phyloP scores from a whole-genome alignment of 2,329 filamentous ascomycete genomes.

The Fusarium marasasianum region DNA sequence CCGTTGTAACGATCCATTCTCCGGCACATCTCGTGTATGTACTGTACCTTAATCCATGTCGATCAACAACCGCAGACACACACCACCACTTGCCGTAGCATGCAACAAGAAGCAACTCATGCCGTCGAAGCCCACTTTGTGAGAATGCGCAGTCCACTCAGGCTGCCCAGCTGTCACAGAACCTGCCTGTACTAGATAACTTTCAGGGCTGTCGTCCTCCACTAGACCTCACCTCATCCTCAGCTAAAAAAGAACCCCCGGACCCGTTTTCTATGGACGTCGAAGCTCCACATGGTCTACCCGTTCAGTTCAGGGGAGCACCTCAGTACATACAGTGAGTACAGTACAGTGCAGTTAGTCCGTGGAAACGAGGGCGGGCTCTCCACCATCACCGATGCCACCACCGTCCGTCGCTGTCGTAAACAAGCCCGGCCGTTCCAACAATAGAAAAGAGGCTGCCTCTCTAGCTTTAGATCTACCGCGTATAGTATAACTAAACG shows the following conservation, averaged over 20 bases:
- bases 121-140: background rate
- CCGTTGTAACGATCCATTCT: slow-evolving; percentile 21
- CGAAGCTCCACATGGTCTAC: slow-evolving; percentile 16
- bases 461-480: slow-evolving; percentile 21
- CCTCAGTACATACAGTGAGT: background rate
- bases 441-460: slow-evolving; percentile 36
- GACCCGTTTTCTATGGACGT: slow-evolving; percentile 14
- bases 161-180: slow-evolving; percentile 5
- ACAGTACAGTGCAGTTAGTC: background rate
- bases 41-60: slow-evolving; percentile 17
- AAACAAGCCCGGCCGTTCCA: slow-evolving; percentile 29
- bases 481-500: slow-evolving; percentile 6
- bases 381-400: slow-evolving; percentile 27
- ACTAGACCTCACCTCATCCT: slow-evolving; percentile 32
- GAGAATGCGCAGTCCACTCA: background rate
- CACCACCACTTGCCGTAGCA: background rate
- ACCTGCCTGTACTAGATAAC: background rate
- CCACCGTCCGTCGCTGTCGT: slow-evolving; percentile 32
- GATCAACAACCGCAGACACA: background rate
- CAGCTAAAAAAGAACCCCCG: slow-evolving; percentile 32
- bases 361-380: background rate
- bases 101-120: background rate
- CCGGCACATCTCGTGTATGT: slow-evolving; percentile 4
- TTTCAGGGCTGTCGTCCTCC: slow-evolving; percentile 21
- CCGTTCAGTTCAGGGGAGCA: slow-evolving; percentile 27